Conservation (phyloP, 2,329 filamentous ascomycete species). For the Parastagonospora avenae region DNA sequence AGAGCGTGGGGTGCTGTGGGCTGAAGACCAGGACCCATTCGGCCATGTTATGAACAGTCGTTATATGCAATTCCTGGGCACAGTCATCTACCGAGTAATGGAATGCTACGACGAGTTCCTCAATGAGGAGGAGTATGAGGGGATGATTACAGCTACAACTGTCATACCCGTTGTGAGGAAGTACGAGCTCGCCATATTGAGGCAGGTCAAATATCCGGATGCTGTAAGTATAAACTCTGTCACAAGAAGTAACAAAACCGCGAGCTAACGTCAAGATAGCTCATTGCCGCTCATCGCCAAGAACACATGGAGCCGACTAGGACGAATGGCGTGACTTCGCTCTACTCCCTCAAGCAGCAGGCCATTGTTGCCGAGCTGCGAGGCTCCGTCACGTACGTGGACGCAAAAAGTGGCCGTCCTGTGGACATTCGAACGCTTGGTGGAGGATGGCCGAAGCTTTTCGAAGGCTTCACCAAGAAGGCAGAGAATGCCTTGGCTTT, state of each 20-base stretch:
- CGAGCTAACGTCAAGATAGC: constrained; percentile 5
- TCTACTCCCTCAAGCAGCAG: constrained; percentile 22
- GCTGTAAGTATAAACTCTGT: constrained; percentile 10
- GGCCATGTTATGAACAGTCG: constrained; percentile 22
- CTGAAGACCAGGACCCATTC: constrained; percentile 24
- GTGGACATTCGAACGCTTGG: constrained; percentile 20
- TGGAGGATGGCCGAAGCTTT: constrained; percentile 18
- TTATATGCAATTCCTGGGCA: constrained; percentile 18
- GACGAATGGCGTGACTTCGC: constrained; percentile 15
- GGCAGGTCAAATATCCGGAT: constrained; percentile 24
- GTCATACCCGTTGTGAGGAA: constrained; percentile 16
- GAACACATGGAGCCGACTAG: constrained; percentile 16
- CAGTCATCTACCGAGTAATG: constrained; percentile 18
- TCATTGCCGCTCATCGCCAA: constrained; percentile 18
- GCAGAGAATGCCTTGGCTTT: constrained; percentile 10
- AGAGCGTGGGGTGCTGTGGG: constrained; percentile 23
- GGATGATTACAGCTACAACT: constrained; percentile 14
- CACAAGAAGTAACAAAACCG: too few relatives aligned
- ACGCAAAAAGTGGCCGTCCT: constrained; percentile 16
- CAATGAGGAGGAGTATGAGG: constrained; percentile 16
- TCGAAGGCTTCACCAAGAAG: constrained; percentile 18
- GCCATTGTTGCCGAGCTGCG: constrained; percentile 21
- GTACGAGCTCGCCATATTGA: constrained; percentile 16
- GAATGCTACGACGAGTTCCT: constrained; percentile 23
- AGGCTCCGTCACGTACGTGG: constrained; percentile 18